A percentile compares a stretch with the other conserved stretches of the same genome.
These are phyloP conservation scores for Taphrina deformans DNA, from an alignment of 1,139 yeast genomes.

Conservation along the genomic window DNA sequence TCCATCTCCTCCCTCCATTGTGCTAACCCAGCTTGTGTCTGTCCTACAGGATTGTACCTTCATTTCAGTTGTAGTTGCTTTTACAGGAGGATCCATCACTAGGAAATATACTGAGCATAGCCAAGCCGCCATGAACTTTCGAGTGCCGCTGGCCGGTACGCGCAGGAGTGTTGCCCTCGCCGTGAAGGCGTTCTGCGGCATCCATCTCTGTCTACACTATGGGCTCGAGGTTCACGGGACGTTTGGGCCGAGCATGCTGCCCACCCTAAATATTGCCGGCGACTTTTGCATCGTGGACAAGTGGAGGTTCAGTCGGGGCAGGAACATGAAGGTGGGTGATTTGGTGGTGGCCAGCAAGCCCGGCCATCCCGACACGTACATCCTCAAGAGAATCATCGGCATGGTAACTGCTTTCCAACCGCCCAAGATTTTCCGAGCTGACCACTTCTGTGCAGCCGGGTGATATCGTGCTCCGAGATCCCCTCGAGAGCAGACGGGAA, in stretches of 20 bases:
- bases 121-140: background rate
- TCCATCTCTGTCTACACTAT: slow-evolving; percentile 15
- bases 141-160: background rate
- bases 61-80: too few species aligned
- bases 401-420: slow-evolving; percentile 71
- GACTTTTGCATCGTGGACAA: slow-evolving; percentile 84
- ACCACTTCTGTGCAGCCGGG: slow-evolving; percentile 3
- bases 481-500: slow-evolving; percentile 34
- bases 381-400: slow-evolving; percentile 89
- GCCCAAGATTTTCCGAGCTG: slow-evolving; percentile 43
- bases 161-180: background rate
- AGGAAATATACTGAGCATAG: too few species aligned
- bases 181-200: slow-evolving; percentile 17
- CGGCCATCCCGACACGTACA: slow-evolving; percentile 79
- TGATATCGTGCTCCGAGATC: slow-evolving; percentile 27
- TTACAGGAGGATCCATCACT: too few species aligned
- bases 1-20: too few species aligned
- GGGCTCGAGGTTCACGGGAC: slow-evolving; percentile 26
- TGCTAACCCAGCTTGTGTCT: too few species aligned
- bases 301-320: slow-evolving; percentile 55
- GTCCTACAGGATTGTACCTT: too few species aligned
- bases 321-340: slow-evolving; percentile 73
- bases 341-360: slow-evolving; percentile 87
- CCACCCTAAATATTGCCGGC: slow-evolving; percentile 70
- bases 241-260: slow-evolving; percentile 88